phyloP scores from a whole-genome alignment of 371 early-diverging fungal species.

The Enterospora canceri region DNA sequence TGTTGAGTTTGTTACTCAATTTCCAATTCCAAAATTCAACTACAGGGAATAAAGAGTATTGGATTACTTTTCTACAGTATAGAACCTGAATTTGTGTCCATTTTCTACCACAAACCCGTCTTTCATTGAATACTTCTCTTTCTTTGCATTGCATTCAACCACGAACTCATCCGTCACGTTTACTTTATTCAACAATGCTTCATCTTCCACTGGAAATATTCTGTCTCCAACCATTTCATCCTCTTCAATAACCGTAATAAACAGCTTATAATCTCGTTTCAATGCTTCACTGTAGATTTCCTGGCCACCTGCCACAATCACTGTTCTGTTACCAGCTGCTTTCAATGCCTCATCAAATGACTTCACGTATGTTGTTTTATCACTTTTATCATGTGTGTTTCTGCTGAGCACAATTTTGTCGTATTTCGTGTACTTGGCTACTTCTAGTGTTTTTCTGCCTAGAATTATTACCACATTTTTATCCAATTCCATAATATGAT shows the following conservation, averaged over 20 bases:
- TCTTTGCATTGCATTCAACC: constrained; percentile 46
- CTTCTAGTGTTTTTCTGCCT: constrained; percentile 26
- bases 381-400: neutral
- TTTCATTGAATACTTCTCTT: constrained; percentile 27
- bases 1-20: constrained; percentile 69
- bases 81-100: neutral
- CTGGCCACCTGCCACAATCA: constrained; percentile 16
- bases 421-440: neutral
- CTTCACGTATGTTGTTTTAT: neutral
- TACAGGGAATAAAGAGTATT: neutral
- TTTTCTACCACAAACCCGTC: neutral
- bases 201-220: constrained; percentile 3
- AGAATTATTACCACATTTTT: constrained; percentile 7
- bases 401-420: constrained; percentile 9
- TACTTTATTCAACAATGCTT: constrained; percentile 39
- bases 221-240: constrained; percentile 9
- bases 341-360: constrained; percentile 8
- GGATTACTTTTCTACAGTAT: neutral
- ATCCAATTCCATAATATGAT: constrained; percentile 2
- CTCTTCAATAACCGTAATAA: constrained; percentile 21
- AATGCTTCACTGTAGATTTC: constrained; percentile 19
- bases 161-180: constrained; percentile 42
- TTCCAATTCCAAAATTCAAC: constrained; percentile 73
- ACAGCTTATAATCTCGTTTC: neutral
- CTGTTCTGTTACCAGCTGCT: neutral